These are phyloP conservation scores for Cystobasidium pallidum DNA, from an alignment of 1,284 basidiomycete species.

Conservation along the genomic window DNA sequence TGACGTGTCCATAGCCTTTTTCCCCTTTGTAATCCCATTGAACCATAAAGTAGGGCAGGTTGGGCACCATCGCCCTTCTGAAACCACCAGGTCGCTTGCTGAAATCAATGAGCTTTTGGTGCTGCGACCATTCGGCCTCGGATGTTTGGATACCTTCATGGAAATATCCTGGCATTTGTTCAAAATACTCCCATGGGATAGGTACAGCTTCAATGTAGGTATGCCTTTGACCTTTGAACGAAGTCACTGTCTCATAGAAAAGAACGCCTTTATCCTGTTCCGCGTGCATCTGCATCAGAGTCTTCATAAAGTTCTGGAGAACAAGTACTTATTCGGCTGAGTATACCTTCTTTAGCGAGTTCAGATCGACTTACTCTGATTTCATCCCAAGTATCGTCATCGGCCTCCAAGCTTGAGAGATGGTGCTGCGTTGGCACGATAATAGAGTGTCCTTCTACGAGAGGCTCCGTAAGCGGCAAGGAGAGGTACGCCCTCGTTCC, in stretches of 20 bases:
- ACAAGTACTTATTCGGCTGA: conserved; percentile 33
- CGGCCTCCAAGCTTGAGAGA: conserved; percentile 85
- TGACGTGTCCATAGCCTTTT: conserved; percentile 95
- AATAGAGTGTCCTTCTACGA: conserved; percentile 84
- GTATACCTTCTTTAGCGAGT: conserved; percentile 54
- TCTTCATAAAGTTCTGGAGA: conserved; percentile 96
- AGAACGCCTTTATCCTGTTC: conserved; percentile 85
- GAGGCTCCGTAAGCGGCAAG: conserved; percentile 80
- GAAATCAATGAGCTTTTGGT: conserved; percentile 95
- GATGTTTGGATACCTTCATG: conserved; percentile 88
- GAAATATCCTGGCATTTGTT: conserved; percentile 89
- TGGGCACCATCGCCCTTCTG: conserved; percentile 87
- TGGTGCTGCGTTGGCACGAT: conserved; percentile 97
- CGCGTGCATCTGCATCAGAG: conserved; percentile 89
- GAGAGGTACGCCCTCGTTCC: conserved; percentile 88
- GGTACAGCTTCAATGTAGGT: conserved; percentile 89
- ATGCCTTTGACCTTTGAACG: conserved; percentile 82
- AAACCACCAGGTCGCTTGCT: conserved; percentile 79
- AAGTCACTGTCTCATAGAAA: conserved; percentile 91
- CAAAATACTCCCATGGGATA: conserved; percentile 79
- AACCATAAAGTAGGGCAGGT: conserved; percentile 97
- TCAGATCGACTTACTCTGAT: conserved; percentile 64
- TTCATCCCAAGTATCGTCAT: conserved; percentile 99
- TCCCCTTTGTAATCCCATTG: conserved; percentile 95
- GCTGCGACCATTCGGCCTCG: conserved; percentile 95